Base-by-base conservation (phyloP, 2,329 filamentous ascomycete species). In the Elsinoe batatas region DNA sequence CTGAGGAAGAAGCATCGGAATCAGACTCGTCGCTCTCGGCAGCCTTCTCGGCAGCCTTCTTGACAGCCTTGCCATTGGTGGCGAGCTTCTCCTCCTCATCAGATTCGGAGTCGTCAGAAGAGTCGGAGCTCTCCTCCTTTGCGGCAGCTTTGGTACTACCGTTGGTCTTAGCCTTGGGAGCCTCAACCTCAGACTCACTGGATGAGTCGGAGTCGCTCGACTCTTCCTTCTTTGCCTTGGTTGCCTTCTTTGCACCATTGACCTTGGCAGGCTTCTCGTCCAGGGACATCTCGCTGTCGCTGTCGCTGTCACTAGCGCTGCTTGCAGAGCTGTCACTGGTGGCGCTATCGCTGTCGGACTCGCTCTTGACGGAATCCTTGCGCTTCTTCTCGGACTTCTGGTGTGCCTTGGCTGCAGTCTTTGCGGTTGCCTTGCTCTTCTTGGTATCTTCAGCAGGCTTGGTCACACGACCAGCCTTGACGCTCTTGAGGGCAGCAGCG, bases 391-490 rank as follows among this genome's bases (percentile, higher is more conserved):
- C 63, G 47, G 66, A 64, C 57, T 62, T 71, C 60, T 73, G 64
- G 61, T 75, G 74, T 71, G 81, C 80, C 62, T 74, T 68, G 57
- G 78, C 74, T 44, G 72, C 67, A 58, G 77, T 74, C 78, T 87
- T 86, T 64, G 82, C 82, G 57, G 80, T 68, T 61, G 82, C 76
- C 77, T 86, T 86, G 64, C 81, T 78, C 76, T 85, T 85, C 73
- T 82, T 84, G 67, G 82, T 72, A 61, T 78, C 79, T 69, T 85
- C 77, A 59, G 80, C 75, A 54, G 82, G 68, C 77, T 89, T 90
- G 74, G 79, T 80, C 65, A 87, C 77, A 61, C 80, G 79, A 62
- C 77, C 82, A 64, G 77, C 78, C 77, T 87, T 88, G 71, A 83
- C 81, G 63, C 73, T 54, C 51, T 57, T 58, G 43, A 67, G 65